Conservation (phyloP, 805 yeast genomes). For the Candida morakotiae region DNA sequence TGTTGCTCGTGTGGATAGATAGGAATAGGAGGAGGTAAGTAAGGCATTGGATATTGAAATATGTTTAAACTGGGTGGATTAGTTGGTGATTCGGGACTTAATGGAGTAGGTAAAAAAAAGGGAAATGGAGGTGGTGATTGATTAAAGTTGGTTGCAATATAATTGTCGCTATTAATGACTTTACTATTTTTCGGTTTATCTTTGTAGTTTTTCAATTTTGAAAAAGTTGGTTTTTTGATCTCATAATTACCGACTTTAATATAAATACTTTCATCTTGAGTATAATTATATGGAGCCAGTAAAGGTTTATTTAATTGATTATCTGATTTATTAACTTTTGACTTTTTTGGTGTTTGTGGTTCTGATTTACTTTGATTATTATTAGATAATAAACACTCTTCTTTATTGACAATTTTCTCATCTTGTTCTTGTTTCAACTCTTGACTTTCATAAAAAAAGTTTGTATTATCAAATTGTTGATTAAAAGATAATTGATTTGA, state of each 20-base stretch:
- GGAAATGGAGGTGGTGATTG: too few relatives aligned
- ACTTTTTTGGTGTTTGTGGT: conserved; percentile 4
- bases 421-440: too few relatives aligned
- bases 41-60: too few relatives aligned
- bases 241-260: conserved; percentile 9
- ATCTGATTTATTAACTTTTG: too few relatives aligned
- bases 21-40: too few relatives aligned
- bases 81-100: too few relatives aligned
- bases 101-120: neutral
- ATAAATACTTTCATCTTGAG: neutral
- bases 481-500: conserved; percentile 4
- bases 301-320: neutral
- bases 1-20: too few relatives aligned
- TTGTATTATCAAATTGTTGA: neutral
- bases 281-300: neutral
- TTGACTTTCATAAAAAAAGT: too few relatives aligned
- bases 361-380: neutral
- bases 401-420: too few relatives aligned
- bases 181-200: neutral
- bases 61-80: too few relatives aligned
- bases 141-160: neutral
- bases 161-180: neutral
- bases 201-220: conserved; percentile 1
- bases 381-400: too few relatives aligned
- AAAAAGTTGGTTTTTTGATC: conserved; percentile 10